Evolutionary conservation across 2,329 filamentous ascomycete species (phyloP), one percentile per base, ranked within the genome.

Genomic region (Myriangium duriaei): DNA sequence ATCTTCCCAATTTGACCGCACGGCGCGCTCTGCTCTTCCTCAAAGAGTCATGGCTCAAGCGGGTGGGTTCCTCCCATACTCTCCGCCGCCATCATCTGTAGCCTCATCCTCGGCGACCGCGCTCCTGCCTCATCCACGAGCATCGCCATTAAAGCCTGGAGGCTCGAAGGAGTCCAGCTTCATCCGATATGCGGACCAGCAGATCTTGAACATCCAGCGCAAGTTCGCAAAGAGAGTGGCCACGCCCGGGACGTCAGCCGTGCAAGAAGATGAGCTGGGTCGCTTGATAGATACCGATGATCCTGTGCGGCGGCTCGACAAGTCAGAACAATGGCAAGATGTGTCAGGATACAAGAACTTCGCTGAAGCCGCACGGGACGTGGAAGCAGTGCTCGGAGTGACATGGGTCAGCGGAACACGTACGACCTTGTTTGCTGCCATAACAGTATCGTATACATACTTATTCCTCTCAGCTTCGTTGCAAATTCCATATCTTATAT

Each of bases 361-460:
- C 55, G 67, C 64, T 34, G 79, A 87, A 51, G 71, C 85, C 4
- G 83, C 75, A 38, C 72, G 65, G 40, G 85, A 94, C 51, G 58
- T 93, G 1, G 81, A 87, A 40, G 68, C 69, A 4, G 55, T 94
- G 10, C 62, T 93, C 11, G 80, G 92, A 56, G 71, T 92, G 5
- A 61, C 94, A 4, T 96, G 88, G 88, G 71, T 84, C 14, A 84
- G 79, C 18, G 84, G 81, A 7, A 94, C 87, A 14, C 85, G 85
- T 86, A 67, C 55, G 82, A n/a, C n/a, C n/a, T n/a, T n/a, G n/a
- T n/a, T n/a, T n/a, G 18, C 14, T 9, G 17, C 12, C 32, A 15
- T 15, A 16, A 15, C 33, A 15, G 13, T 19, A n/a, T 10, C n/a
- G 7, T 5, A 14, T 18, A 11, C 21, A 11, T 29, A 13, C 17